Conservation (phyloP, 1,284 basidiomycete genomes). For the Rhodotorula sp. region DNA sequence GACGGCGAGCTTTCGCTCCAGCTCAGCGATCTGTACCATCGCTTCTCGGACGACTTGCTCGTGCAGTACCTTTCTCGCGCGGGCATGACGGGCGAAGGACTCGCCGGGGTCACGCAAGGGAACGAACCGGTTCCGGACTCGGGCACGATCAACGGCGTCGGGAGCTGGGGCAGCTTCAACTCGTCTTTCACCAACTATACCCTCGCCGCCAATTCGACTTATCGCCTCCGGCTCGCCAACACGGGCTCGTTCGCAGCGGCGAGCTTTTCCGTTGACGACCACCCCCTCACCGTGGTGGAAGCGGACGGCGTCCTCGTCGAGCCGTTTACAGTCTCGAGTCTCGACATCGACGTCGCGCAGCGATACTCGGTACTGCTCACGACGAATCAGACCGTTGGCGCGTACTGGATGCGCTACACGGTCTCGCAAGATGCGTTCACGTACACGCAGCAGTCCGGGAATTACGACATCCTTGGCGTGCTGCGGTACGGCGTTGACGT, state of each 20-base stretch:
- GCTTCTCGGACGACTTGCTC: conserved; percentile 46
- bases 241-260: conserved; percentile 52
- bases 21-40: conserved; percentile 52
- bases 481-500: conserved; percentile 45
- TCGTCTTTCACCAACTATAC: conserved; percentile 3
- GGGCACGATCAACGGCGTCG: conserved; percentile 23
- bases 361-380: conserved; percentile 55
- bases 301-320: conserved; percentile 55
- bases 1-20: conserved; percentile 51
- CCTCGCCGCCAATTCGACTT: conserved; percentile 15
- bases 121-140: conserved; percentile 27
- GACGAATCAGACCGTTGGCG: conserved; percentile 48
- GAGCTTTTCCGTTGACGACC: conserved; percentile 54
- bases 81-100: conserved; percentile 22
- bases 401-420: conserved; percentile 53
- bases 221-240: conserved; percentile 34
- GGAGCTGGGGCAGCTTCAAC: conserved; percentile 9
- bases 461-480: conserved; percentile 49
- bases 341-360: conserved; percentile 54
- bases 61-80: conserved; percentile 44
- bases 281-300: conserved; percentile 55
- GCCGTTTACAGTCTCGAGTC: conserved; percentile 49
- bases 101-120: conserved; percentile 15
- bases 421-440: conserved; percentile 50
- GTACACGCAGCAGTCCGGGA: conserved; percentile 49